Evolutionary conservation across 352 stramenopile genomes (phyloP), one percentile per base, ranked within the genome.

Genomic region (Pythium pyrilobum): DNA sequence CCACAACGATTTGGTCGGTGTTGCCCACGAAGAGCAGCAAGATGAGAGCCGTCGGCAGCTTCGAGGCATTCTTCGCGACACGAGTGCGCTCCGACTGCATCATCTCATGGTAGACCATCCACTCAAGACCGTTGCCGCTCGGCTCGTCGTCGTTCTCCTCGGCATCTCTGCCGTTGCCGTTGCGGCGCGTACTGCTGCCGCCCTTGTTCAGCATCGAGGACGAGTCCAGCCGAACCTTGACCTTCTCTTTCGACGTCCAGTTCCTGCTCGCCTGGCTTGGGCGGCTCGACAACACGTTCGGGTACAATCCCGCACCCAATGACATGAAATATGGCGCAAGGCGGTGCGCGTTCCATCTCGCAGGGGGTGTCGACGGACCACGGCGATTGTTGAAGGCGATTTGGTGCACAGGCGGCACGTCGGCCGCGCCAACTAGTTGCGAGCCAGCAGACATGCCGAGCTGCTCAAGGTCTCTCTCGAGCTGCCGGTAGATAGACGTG

Each of bases 81-180:
- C 82, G 79, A 13, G 62, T 76, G 44, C 68, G 74, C 39, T 88
- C 76, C 3, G 76, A 85, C 52, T 92, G 82, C 74, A 88, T 88
- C 82, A 92, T 92, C 61, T 89, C 82, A 46, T 92, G 79, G 48
- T 87, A 92, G 48, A 87, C 67, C 10, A 88, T 72, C 79, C 79
- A 92, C 44, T 92, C 72, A 25, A 79, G 66, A 20, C 56, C 54
- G 2, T 48, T 64, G 23, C 27, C 45, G n/a, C 39, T 56, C 11
- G 73, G 50, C 15, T 63, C 51, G 20, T 73, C 67, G 27, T 36
- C 43, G 20, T 76, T 52, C 23, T 61, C 50, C 18, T 67, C 60
- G 46, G 33, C 45, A 2, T 44, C 39, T 43, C 48, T 47, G 0
- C 58, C 72, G 28, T 41, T 68, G 39, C 38, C 45, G 31, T 38